A percentile compares a stretch with the other conserved stretches of the same genome.
Conservation (phyloP, 148 eudicot species). For the Rheum nobile region DNA sequence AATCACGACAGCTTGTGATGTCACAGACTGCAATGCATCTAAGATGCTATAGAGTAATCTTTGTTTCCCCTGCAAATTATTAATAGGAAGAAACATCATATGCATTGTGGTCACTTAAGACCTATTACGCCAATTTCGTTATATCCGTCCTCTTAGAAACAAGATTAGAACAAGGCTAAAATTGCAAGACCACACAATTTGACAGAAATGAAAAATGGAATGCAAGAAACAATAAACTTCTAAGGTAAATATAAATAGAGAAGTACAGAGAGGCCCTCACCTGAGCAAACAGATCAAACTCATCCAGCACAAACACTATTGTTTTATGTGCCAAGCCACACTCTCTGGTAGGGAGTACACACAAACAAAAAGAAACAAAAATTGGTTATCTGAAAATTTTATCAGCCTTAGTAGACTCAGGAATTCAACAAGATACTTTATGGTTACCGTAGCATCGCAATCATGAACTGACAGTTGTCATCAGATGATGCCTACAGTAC, state of each 20-base stretch:
- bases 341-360: slow-evolving; percentile 38
- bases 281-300: slow-evolving; percentile 88
- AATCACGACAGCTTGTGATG: slow-evolving; percentile 84
- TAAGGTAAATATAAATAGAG: neutral
- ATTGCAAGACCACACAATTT: neutral
- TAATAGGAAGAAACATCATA: neutral
- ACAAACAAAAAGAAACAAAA: neutral
- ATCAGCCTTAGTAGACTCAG: neutral
- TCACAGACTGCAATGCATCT: slow-evolving; percentile 95
- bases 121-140: neutral
- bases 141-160: neutral
- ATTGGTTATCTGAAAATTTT: neutral
- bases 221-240: neutral
- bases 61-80: slow-evolving; percentile 77
- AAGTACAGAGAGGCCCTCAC: slow-evolving; percentile 22
- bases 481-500: slow-evolving; percentile 77
- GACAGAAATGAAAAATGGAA: neutral
- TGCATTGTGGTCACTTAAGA: neutral
- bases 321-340: slow-evolving; percentile 98
- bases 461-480: slow-evolving; percentile 79
- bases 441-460: slow-evolving; percentile 71
- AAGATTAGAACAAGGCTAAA: neutral
- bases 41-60: slow-evolving; percentile 81
- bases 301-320: slow-evolving; percentile 72
- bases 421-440: neutral